These are phyloP conservation scores for Aspergillus versicolor DNA, from an alignment of 2,329 filamentous ascomycete genomes.

Conservation along the genomic window DNA sequence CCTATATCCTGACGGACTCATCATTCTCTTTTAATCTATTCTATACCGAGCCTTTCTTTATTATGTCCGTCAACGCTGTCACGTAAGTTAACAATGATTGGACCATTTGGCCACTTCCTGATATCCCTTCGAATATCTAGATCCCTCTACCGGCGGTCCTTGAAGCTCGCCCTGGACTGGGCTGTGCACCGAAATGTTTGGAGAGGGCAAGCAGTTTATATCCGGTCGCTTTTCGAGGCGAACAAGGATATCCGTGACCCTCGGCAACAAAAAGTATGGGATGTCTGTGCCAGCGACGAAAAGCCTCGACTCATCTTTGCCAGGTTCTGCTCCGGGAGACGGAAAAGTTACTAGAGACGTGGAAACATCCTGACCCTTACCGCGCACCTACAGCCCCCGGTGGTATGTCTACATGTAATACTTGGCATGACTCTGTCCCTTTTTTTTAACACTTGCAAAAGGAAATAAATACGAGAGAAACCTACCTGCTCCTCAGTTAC, in stretches of 20 bases:
- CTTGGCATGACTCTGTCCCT: not conserved
- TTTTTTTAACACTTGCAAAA: conserved; percentile 39
- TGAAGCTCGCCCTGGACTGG: conserved; percentile 96
- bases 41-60: conserved; percentile 3
- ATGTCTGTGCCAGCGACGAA: conserved; percentile 19
- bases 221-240: conserved; percentile 90
- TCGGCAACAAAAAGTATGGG: conserved; percentile 74
- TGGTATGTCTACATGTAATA: conserved; percentile 58
- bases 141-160: conserved; percentile 81
- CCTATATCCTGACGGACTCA: not conserved
- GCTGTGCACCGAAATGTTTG: conserved; percentile 87
- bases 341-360: conserved; percentile 81
- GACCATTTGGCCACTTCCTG: conserved; percentile 4
- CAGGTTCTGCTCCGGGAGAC: conserved; percentile 84
- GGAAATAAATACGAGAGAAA: conserved; percentile 97
- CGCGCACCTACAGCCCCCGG: conserved; percentile 85
- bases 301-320: conserved; percentile 6
- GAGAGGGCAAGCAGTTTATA: conserved; percentile 95
- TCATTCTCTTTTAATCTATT: not conserved
- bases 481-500: conserved; percentile 73
- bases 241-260: conserved; percentile 84
- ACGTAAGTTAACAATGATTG: conserved; percentile 32
- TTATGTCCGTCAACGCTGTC: conserved; percentile 38
- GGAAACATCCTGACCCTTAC: conserved; percentile 98
- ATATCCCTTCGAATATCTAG: conserved; percentile 37